phyloP scores from a whole-genome alignment of 768 basidiomycete species.

The Cystofilobasidium macerans region DNA sequence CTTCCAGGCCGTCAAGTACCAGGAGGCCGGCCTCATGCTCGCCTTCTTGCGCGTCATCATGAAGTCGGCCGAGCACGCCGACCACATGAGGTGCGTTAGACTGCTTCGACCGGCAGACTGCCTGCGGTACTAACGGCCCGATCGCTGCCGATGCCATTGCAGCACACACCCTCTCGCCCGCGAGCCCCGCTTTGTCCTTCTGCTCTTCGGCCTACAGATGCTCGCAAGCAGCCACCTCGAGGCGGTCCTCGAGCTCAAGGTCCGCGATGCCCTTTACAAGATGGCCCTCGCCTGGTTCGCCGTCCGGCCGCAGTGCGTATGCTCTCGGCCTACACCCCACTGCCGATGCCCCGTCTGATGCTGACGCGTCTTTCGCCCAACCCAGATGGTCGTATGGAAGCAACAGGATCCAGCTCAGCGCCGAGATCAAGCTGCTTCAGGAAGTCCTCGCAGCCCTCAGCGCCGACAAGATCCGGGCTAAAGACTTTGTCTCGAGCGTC shows the following conservation, averaged over 20 bases:
- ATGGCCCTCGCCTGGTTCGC: slow-evolving; percentile 86
- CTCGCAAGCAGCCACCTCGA: slow-evolving; percentile 80
- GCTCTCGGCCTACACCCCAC: background rate
- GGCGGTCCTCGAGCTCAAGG: slow-evolving; percentile 59
- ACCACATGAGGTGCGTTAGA: slow-evolving; percentile 62
- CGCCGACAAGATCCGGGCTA: slow-evolving; percentile 56
- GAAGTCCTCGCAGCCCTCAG: slow-evolving; percentile 73
- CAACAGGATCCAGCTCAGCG: slow-evolving; percentile 75
- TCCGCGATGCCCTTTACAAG: slow-evolving; percentile 64
- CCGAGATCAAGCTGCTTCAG: slow-evolving; percentile 73
- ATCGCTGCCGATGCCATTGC: slow-evolving; percentile 2
- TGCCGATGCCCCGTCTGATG: background rate
- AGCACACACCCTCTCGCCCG: slow-evolving; percentile 88
- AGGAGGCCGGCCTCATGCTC: slow-evolving; percentile 69
- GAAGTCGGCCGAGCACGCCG: slow-evolving; percentile 60
- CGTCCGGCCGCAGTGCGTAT: slow-evolving; percentile 74
- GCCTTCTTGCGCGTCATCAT: slow-evolving; percentile 74
- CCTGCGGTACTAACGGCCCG: too few species aligned
- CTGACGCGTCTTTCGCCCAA: too few species aligned
- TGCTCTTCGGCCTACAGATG: slow-evolving; percentile 86
- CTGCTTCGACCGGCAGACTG: too few species aligned
- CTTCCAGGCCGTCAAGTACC: slow-evolving; percentile 84
- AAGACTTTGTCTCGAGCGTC: slow-evolving; percentile 31
- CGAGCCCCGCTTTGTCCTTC: slow-evolving; percentile 77
- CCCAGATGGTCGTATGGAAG: slow-evolving; percentile 92